phyloP scores from a whole-genome alignment of 2,329 filamentous ascomycete genomes.

The Phoma sp. region DNA sequence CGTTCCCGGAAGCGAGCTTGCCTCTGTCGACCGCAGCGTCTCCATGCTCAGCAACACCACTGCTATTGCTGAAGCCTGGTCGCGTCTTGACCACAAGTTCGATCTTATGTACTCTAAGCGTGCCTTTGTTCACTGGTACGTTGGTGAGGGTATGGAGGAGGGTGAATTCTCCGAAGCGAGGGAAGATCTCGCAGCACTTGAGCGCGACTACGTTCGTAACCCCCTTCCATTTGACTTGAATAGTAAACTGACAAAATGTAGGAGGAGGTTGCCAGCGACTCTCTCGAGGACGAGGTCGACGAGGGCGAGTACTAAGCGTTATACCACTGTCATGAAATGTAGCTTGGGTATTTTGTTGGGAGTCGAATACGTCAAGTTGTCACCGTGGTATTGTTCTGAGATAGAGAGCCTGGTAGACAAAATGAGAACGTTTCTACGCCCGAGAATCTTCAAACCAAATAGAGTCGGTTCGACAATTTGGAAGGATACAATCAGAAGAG shows the following conservation, averaged over 20 bases:
- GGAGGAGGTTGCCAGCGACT: slow-evolving; percentile 79
- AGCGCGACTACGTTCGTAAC: slow-evolving; percentile 70
- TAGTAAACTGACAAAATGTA: slow-evolving; percentile 52
- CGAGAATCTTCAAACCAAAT: background rate
- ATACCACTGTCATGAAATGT: slow-evolving; percentile 30
- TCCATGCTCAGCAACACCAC: slow-evolving; percentile 79
- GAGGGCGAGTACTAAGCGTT: slow-evolving; percentile 57
- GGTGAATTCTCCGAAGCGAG: slow-evolving; percentile 88
- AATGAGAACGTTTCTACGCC: background rate
- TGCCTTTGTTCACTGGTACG: slow-evolving; percentile 79
- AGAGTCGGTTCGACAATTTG: too few relatives aligned
- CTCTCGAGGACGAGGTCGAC: slow-evolving; percentile 62
- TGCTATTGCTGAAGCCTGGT: slow-evolving; percentile 76
- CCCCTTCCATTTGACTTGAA: background rate
- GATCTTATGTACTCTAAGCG: slow-evolving; percentile 81
- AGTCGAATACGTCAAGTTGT: slow-evolving; percentile 15
- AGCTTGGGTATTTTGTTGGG: slow-evolving; percentile 25
- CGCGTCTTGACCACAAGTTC: slow-evolving; percentile 75
- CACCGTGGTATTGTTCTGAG: slow-evolving; percentile 5
- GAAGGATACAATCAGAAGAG: too few relatives aligned
- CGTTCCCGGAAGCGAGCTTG: slow-evolving; percentile 94
- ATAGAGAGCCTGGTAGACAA: slow-evolving; percentile 13
- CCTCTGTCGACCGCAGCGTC: slow-evolving; percentile 96
- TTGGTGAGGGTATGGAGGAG: slow-evolving; percentile 91
- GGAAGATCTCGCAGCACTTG: slow-evolving; percentile 82